Base-by-base conservation (phyloP, 768 basidiomycete genomes). In the Amyloporia xantha region DNA sequence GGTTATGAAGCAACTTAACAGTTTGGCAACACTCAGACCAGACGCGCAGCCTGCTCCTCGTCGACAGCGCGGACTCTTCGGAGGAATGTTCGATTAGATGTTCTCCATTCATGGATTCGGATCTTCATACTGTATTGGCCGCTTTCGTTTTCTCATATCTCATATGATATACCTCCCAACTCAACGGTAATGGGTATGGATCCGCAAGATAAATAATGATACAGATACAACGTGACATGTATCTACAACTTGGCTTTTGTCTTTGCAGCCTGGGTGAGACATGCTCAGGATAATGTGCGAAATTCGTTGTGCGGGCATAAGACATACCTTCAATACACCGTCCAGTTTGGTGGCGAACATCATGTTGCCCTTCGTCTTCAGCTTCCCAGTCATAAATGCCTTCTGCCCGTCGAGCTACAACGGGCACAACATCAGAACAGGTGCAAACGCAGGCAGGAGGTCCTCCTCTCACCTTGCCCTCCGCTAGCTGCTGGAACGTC, bases 1-100 rank as follows among this genome's bases (percentile, higher is more conserved):
- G 88, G 91, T 94, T 43, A 95, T 94, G 89, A 90, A 93, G 62
- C 93, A 92, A 54, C 80, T 99, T 28, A 94, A 94, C 62, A 84
- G 89, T 56, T 69, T 98, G 37, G 91, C 91, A 17, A 90, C 90
- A 33, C 77, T 97, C 27, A 86, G 93, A 36, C 74, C 89, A 23
- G 91, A 95, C 62, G 76, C 82, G 27, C 81, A 88, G 54, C 81
- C 88, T 20, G 71, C 78, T 5, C 79, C 83, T 35, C 78, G 87
- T 49, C 76, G 89, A 53, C 77, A 83, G 53, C 76, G 87, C 21
- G 90, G 91, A 20, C 72, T 93, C 1, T 92, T 93, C 57, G 82
- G 87, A 28, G 73, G 74, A 52, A 75, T 90, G 62, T 89, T 90
- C 24, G 43, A 50, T 28, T 50, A 50, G 49, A 43, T 36, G 25